A percentile compares a stretch with the other conserved stretches of the same genome.
phyloP scores from a whole-genome alignment of 169 alveolate genomes.

The Plasmodium berghei region DNA sequence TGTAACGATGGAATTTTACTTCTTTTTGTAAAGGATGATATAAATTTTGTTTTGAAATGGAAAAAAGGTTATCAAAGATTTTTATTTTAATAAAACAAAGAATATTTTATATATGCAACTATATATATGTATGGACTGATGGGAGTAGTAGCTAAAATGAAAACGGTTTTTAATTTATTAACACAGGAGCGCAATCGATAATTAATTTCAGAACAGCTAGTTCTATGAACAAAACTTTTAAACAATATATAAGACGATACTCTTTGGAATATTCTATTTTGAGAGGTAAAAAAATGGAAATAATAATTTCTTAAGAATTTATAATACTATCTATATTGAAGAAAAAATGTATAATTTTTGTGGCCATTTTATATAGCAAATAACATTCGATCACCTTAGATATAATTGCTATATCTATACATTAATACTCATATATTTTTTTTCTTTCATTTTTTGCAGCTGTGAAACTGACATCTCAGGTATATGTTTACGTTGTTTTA shows the following conservation, averaged over 20 bases:
- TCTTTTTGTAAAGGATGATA: constrained; percentile 65
- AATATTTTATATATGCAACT: no score
- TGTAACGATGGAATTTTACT: constrained; percentile 69
- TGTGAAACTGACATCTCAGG: constrained; percentile 64
- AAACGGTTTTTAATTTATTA: neutral
- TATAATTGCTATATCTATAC: no score
- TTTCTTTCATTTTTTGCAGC: constrained; percentile 14
- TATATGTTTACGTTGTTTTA: neutral
- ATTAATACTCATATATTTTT: constrained; percentile 1
- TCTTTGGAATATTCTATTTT: constrained; percentile 66
- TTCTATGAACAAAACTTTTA: constrained; percentile 64
- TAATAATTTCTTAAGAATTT: neutral
- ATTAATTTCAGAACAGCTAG: constrained; percentile 71
- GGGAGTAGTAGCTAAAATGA: neutral
- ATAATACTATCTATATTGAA: neutral
- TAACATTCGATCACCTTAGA: no score
- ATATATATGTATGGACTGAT: no score
- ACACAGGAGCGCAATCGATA: constrained; percentile 60
- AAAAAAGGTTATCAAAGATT: constrained; percentile 39
- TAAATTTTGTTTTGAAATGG: constrained; percentile 60
- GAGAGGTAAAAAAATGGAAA: constrained; percentile 39
- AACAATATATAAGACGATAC: constrained; percentile 48
- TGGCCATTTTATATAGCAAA: no score
- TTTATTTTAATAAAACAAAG: neutral
- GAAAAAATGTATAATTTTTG: no score